Percentiles rank a stretch among this genome's conserved stretches.
These are phyloP conservation scores for Rosa lucieae DNA, from an alignment of 306 rosid species.

Conservation along the genomic window DNA sequence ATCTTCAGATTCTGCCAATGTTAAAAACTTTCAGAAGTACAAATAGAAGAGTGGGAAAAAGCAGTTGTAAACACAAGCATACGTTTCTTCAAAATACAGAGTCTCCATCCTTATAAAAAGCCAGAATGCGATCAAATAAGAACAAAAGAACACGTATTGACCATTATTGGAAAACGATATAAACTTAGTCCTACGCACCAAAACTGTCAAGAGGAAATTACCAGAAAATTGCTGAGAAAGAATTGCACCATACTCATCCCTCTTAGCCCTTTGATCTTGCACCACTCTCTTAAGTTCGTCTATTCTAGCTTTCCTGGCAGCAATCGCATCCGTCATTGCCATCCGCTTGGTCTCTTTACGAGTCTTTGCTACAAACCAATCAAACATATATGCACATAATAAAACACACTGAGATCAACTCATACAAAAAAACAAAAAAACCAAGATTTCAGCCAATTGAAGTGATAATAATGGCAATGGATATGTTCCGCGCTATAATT, in stretches of 20 bases:
- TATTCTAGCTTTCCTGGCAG: conserved; percentile 50
- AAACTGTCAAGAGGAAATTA: conserved; percentile 19
- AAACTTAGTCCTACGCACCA: not conserved
- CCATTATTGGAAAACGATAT: not conserved
- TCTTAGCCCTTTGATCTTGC: conserved; percentile 48
- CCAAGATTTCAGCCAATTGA: not conserved
- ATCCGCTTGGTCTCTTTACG: conserved; percentile 78
- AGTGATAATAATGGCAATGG: not conserved
- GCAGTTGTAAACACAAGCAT: not conserved
- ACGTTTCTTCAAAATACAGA: not conserved
- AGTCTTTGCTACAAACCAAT: conserved; percentile 55
- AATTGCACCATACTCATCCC: conserved; percentile 46
- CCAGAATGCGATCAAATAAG: not conserved
- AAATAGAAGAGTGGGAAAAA: not conserved
- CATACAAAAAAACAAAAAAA: not conserved
- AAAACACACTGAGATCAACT: not conserved
- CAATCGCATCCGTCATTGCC: conserved; percentile 63
- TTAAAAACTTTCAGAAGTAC: conserved; percentile 14
- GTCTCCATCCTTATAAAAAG: not conserved
- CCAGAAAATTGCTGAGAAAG: conserved; percentile 54
- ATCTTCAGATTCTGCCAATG: conserved; percentile 57
- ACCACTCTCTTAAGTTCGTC: conserved; percentile 46
- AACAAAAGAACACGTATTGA: not conserved
- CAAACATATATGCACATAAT: not conserved
- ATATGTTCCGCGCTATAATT: not conserved